phyloP scores from a whole-genome alignment of 140 eudicot genomes.

The Erigeron philadelphicus region DNA sequence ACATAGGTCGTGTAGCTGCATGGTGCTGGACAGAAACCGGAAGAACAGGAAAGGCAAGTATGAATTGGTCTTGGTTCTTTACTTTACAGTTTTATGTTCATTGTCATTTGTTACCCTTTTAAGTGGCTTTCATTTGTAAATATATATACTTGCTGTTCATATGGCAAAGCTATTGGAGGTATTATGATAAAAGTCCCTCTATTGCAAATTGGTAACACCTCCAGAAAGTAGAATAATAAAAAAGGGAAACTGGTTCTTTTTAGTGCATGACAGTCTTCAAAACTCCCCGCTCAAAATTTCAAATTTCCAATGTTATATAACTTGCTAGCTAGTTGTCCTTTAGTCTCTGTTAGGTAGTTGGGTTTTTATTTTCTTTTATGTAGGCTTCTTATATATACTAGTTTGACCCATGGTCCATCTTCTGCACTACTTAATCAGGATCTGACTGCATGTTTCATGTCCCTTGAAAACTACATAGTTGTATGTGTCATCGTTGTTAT shows the following conservation, averaged over 20 bases:
- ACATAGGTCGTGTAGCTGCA: slow-evolving; percentile 74
- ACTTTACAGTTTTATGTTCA: not conserved
- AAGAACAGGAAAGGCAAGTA: slow-evolving; percentile 81
- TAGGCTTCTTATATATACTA: too few species aligned
- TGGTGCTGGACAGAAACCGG: slow-evolving; percentile 99
- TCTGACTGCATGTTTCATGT: too few species aligned
- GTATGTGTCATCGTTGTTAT: too few species aligned
- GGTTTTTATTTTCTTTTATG: too few species aligned
- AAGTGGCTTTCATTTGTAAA: slow-evolving; percentile 10
- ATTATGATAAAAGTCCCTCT: slow-evolving; percentile 11
- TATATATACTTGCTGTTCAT: not conserved
- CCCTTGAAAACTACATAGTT: too few species aligned
- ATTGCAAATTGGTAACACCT: not conserved
- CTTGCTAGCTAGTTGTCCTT: too few species aligned
- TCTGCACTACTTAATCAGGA: too few species aligned
- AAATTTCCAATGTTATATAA: too few species aligned
- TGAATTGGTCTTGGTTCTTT: slow-evolving; percentile 18
- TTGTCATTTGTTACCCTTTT: not conserved
- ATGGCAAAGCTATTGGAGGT: slow-evolving; percentile 7
- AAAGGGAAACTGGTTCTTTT: not conserved
- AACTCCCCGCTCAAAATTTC: too few species aligned
- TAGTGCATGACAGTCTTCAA: not conserved
- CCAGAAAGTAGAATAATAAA: not conserved
- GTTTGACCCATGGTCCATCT: too few species aligned
- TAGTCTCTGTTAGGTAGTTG: too few species aligned